Evolutionary conservation across 148 eudicot species (phyloP).

Genomic region (Linanthus parryae): DNA sequence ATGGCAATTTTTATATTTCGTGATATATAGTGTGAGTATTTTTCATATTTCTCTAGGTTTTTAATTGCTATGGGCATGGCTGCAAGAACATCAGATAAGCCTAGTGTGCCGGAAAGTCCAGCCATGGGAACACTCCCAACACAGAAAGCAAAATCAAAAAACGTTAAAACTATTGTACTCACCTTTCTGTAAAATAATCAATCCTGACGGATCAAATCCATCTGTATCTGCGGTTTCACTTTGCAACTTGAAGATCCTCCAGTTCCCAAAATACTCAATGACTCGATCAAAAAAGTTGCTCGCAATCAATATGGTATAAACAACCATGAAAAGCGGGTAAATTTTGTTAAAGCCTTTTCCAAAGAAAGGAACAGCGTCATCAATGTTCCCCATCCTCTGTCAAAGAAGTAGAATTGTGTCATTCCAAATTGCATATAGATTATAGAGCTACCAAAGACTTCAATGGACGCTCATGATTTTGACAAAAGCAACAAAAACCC

Average conservation of each 20-base stretch:
- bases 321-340: slow-evolving; percentile 91
- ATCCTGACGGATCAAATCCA: slow-evolving; percentile 89
- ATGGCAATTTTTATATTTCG: no score
- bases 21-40: no score
- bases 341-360: slow-evolving; percentile 87
- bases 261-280: slow-evolving; percentile 75
- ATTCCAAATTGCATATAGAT: background rate
- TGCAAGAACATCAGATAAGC: background rate
- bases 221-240: slow-evolving; percentile 70
- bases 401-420: slow-evolving; percentile 5
- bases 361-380: slow-evolving; percentile 95
- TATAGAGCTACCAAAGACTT: no score
- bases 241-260: slow-evolving; percentile 68
- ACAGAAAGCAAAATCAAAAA: background rate
- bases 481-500: no score
- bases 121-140: no score
- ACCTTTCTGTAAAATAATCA: slow-evolving; percentile 92
- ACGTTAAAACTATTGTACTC: slow-evolving; percentile 6
- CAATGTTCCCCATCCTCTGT: slow-evolving; percentile 97
- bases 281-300: slow-evolving; percentile 83
- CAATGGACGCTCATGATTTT: no score
- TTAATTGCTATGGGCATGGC: background rate
- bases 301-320: slow-evolving; percentile 85
- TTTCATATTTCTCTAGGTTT: no score
- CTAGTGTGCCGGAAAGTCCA: no score